Conservation (phyloP, 2,329 filamentous ascomycete genomes). For the Colletotrichum chlorophyti region DNA sequence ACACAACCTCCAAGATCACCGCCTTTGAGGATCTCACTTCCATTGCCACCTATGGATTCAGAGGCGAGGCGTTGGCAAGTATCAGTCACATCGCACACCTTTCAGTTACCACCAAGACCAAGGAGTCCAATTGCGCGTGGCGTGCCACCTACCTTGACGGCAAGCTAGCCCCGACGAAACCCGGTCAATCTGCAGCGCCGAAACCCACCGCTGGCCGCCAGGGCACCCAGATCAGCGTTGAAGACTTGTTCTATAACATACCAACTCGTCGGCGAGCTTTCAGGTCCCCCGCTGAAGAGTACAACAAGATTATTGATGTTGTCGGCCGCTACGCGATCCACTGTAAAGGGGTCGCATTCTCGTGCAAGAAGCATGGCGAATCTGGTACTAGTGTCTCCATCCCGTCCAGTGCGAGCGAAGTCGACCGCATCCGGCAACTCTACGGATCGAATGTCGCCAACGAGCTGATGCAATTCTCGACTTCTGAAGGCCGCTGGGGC, state of each 20-base stretch:
- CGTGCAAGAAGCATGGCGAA: conserved; percentile 96
- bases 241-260: conserved; percentile 97
- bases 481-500: conserved; percentile 78
- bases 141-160: conserved; percentile 87
- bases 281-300: conserved; percentile 90
- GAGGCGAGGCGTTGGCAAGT: conserved; percentile 93
- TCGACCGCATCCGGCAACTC: conserved; percentile 89
- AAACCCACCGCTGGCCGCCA: conserved; percentile 86
- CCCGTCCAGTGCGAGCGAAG: conserved; percentile 71
- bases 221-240: conserved; percentile 94
- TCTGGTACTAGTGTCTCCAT: conserved; percentile 83
- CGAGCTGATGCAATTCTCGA: conserved; percentile 80
- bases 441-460: conserved; percentile 85
- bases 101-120: conserved; percentile 92
- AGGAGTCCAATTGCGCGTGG: conserved; percentile 87
- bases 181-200: conserved; percentile 84
- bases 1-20: conserved; percentile 95
- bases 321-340: conserved; percentile 94
- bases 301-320: conserved; percentile 96
- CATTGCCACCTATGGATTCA: conserved; percentile 97
- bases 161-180: conserved; percentile 81
- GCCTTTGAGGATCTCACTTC: conserved; percentile 89
- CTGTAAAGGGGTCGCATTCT: conserved; percentile 89
- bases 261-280: conserved; percentile 89
- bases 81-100: conserved; percentile 99